Evolutionary conservation across 2,329 filamentous ascomycete genomes (phyloP), one percentile per base, ranked within the genome.

Genomic region (Aspergillus pseudonomiae): DNA sequence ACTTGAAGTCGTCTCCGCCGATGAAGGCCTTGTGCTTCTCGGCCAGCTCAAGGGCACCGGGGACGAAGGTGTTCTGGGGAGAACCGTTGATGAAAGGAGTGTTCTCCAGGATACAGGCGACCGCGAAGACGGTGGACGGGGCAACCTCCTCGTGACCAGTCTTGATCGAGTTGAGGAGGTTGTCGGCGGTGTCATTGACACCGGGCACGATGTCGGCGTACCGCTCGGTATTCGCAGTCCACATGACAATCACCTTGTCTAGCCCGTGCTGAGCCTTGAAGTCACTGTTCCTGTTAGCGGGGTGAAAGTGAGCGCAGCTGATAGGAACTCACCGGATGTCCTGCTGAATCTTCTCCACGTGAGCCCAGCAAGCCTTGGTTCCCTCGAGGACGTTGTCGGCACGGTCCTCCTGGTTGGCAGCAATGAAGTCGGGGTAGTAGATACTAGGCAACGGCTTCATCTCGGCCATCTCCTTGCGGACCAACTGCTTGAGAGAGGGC

Each of bases 391-490:
- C 75, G 74, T 99, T 98, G 82, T 99, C 93, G 69, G 94, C 95
- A 74, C 95, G 91, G 75, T 94, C 93, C 80, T 95, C 94, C 83
- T 99, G 95, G 84, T 99, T 99, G 77, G 95, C 92, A 70, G 95
- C 95, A 76, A 99, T 99, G 85, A 99, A 99, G 81, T 98, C 95
- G 1, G 95, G 95, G 80, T 99, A 99, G 87, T 99, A 99, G 82
- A 98, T 91, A 80, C 91, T 94, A 28, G 93, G 94, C 67, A 98
- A 87, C 34, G 95, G 95, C 72, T 90, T 89, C 89, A 98, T 91
- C 72, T 85, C 84, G 65, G 89, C 83, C 93, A 98, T 94, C 83
- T 98, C 92, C 86, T 98, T 97, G 81, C 89, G 90, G 73, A 99
- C 91, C 74, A 91, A 86, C 62, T 85, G 83, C 87, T 99, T 99